Base-by-base conservation (phyloP, 257 asterid genomes). In the Solanum dulcamara region DNA sequence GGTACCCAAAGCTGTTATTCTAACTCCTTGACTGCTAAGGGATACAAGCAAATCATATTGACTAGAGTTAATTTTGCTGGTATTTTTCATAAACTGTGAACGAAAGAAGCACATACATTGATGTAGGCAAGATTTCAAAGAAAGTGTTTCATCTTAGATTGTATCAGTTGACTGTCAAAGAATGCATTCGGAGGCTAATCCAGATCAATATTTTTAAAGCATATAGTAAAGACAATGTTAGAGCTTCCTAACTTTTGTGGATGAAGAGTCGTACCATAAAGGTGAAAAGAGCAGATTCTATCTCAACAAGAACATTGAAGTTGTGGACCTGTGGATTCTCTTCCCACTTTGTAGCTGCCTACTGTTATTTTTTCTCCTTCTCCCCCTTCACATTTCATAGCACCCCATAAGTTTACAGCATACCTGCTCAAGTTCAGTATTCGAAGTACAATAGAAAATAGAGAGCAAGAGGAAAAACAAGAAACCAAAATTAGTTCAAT, bases 251-350 rank as follows among this genome's bases (percentile, higher is more conserved):
- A 32, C 28, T 33, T 81, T 33, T 81, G 22, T 53, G 70, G 51
- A 60, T 57, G n/a, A 17, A 53, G 48, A 57, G 48, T 28, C 71
- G 0, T 33, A 26, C 46, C n/a, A 28, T 22, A 81, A 81, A 81
- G 38, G 50, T 81, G 81, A 72, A 81, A 53, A 81, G 84, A 35
- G 68, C 37, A 81, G 51, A 50, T 81, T 81, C 59, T 42, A 75
- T 26, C 59, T 38, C 20, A 71, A 24, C 22, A 67, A 67, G 75
- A 67, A 67, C 26, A 67, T 32, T 67, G 75, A 67, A 67, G 44
- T 32, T 67, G 75, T 67, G 75, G 44, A 32, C 75, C 75, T 32
- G 48, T 46, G 90, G 87, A 87, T 86, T 83, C 89, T 60, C 90
- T 62, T 50, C 85, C 71, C 35, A 53, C 81, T 67, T 33, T 71